Percentiles rank a stretch among this genome's conserved stretches.
Evolutionary conservation across 179 eudicot species (phyloP).

Genomic region (Dionaea muscipula): DNA sequence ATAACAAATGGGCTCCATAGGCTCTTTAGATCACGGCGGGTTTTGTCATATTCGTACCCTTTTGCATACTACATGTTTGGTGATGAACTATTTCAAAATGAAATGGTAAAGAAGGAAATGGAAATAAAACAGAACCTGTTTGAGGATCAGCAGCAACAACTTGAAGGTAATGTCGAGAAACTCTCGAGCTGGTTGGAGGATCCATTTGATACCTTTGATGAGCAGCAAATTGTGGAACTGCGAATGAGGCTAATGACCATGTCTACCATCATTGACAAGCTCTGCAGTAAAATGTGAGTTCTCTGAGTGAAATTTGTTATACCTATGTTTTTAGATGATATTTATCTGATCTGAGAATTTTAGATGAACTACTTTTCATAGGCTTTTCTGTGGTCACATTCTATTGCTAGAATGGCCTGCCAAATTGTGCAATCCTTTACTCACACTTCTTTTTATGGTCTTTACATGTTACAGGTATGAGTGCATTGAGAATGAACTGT

Average conservation of each 20-base stretch:
- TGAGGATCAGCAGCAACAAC: conserved; percentile 78
- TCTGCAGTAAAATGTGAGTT: conserved; percentile 58
- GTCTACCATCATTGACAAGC: conserved; percentile 35
- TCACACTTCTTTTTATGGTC: neutral
- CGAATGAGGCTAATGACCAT: conserved; percentile 36
- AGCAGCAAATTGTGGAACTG: conserved; percentile 28
- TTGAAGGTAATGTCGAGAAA: conserved; percentile 58
- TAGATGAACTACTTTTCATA: too few relatives aligned
- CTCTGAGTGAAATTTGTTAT: neutral
- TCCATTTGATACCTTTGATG: conserved; percentile 39
- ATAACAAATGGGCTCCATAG: conserved; percentile 42
- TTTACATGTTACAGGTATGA: conserved; percentile 23
- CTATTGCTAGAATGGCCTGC: too few relatives aligned
- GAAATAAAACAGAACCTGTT: conserved; percentile 53
- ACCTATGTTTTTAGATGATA: neutral
- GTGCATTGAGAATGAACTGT: conserved; percentile 29
- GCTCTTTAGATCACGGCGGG: conserved; percentile 56
- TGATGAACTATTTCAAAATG: conserved; percentile 44
- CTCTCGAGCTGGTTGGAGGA: conserved; percentile 57
- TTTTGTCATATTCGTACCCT: conserved; percentile 57
- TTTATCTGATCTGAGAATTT: neutral
- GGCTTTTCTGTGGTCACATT: too few relatives aligned
- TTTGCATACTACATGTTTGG: conserved; percentile 84
- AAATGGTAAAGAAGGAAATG: conserved; percentile 37
- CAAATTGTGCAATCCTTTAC: neutral